Percentiles rank a stretch among this genome's conserved stretches.
phyloP scores from a whole-genome alignment of 2,329 filamentous ascomycete genomes.

The Ceratocystis ficicola region DNA sequence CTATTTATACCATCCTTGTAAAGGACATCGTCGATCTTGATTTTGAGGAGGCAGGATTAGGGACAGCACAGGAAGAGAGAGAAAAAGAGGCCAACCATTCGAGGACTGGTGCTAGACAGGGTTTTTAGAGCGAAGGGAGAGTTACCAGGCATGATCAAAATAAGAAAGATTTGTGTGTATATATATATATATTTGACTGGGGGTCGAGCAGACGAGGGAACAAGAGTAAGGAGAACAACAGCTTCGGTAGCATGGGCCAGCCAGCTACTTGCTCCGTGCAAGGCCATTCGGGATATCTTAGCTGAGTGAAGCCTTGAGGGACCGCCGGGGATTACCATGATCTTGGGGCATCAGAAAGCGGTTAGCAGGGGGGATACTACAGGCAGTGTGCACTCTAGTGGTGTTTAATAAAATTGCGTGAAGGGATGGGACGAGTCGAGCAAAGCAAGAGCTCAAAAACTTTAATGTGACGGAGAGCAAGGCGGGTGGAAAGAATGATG shows the following conservation, averaged over 20 bases:
- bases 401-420: too few relatives aligned
- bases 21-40: constrained; percentile 8
- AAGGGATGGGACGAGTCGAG: too few relatives aligned
- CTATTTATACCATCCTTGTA: constrained; percentile 5
- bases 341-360: constrained; percentile 13
- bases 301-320: constrained; percentile 7
- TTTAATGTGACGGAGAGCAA: too few relatives aligned
- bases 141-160: neutral
- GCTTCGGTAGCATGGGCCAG: neutral
- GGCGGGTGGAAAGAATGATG: too few relatives aligned
- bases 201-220: neutral
- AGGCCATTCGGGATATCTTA: constrained; percentile 3
- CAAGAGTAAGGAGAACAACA: neutral
- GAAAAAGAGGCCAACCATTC: constrained; percentile 6
- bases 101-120: neutral
- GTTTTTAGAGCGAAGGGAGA: neutral
- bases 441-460: too few relatives aligned
- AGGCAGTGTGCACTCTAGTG: neutral
- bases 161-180: neutral
- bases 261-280: neutral
- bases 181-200: neutral
- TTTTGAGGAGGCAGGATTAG: neutral
- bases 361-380: neutral
- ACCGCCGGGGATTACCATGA: constrained; percentile 18
- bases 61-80: neutral